Base-by-base conservation (phyloP, 1,284 basidiomycete species). In the Fomitiporia mediterranea region DNA sequence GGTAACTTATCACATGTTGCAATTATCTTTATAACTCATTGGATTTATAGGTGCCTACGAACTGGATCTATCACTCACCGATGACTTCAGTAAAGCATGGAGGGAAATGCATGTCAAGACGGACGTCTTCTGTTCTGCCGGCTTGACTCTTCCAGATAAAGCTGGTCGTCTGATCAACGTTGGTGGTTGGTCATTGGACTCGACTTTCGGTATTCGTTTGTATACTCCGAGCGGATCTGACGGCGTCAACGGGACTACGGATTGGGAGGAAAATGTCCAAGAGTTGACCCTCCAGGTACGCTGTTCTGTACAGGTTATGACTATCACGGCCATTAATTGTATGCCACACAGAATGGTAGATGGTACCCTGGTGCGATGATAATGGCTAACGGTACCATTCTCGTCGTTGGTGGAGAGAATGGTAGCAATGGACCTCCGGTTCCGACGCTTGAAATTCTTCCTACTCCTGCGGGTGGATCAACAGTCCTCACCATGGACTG, bases 41-140 rank as follows among this genome's bases (percentile, higher is more conserved):
- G n/a, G n/a, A n/a, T n/a, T 4, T 19, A 21, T 23, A 56, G 88
- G 87, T 21, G 86, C 84, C 2, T 89, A 89, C 61, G 88, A 90
- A 61, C 72, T 90, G 35, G 87, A 89, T 64, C 66, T 82, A 35
- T 79, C 74, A 28, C 69, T 89, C 43, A 72, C 72, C 0, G 58
- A 74, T 53, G 71, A 88, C 62, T 84, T 82, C 68, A 56, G 64
- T 21, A 65, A 69, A 37, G 79, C 84, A 4, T 90, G 84, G 85
- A 80, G 86, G 23, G 76, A 75, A 61, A 86, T 89, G 84, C 81
- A 88, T 61, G 71, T 88, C 63, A 75, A 86, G 68, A 75, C 83
- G 3, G 84, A 89, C 61, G 84, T 89, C 28, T 90, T 90, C 73
- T 89, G 87, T 65, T 80, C 87, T 2, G 88, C 71, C n/a, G 79